These are phyloP conservation scores for Discostella stelligeroides DNA, from an alignment of 108 stramenopile genomes.

Conservation along the genomic window DNA sequence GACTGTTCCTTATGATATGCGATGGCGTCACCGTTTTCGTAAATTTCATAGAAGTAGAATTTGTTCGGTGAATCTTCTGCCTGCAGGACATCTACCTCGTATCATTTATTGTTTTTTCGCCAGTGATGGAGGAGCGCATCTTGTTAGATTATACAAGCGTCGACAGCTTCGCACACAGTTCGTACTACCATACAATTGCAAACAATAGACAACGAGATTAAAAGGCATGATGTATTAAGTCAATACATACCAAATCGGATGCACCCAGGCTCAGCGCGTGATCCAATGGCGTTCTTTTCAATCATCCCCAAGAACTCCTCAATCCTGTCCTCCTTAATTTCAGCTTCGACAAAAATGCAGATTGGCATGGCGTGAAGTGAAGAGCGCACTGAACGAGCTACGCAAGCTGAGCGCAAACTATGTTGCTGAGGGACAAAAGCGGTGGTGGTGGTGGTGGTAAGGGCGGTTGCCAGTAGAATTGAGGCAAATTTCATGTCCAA, in stretches of 20 bases:
- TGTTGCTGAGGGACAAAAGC: conserved; percentile 27
- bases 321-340: conserved; percentile 76
- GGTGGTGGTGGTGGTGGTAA: no score
- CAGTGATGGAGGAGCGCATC: no score
- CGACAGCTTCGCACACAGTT: not conserved
- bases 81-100: conserved; percentile 69
- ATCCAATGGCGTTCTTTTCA: conserved; percentile 72
- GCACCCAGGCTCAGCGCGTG: conserved; percentile 82
- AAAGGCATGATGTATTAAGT: no score
- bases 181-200: not conserved
- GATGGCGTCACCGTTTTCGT: conserved; percentile 69
- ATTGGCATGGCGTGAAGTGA: conserved; percentile 52
- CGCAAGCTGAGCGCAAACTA: conserved; percentile 7
- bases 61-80: conserved; percentile 68
- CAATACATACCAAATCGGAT: conserved; percentile 73
- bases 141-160: no score
- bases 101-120: not conserved
- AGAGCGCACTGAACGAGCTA: conserved; percentile 10
- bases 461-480: conserved; percentile 17
- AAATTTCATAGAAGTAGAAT: conserved; percentile 88
- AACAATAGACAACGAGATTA: no score
- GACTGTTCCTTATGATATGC: conserved; percentile 81
- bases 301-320: conserved; percentile 85
- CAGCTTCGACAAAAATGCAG: conserved; percentile 79
- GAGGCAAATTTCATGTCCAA: conserved; percentile 15